phyloP scores from a whole-genome alignment of 306 rosid genomes.

The Mimosa pudica region DNA sequence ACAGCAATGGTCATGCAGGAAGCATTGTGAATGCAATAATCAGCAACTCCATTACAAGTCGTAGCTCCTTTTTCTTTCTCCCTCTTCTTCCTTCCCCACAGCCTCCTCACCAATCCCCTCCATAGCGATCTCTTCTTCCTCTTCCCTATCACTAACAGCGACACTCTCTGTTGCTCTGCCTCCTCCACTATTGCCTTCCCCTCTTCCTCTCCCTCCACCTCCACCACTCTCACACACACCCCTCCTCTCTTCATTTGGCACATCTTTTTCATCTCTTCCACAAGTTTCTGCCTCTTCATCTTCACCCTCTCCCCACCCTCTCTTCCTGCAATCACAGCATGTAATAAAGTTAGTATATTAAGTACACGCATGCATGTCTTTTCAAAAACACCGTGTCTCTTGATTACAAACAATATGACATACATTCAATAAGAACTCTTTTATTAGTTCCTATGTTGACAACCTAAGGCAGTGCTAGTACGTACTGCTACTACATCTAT shows the following conservation, averaged over 20 bases:
- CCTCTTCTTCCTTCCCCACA: conserved; percentile 35
- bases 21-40: conserved; percentile 78
- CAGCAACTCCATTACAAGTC: conserved; percentile 43
- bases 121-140: conserved; percentile 54
- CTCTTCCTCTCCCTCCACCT: conserved; percentile 67
- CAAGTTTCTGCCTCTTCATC: conserved; percentile 53
- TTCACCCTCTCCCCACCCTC: conserved; percentile 41
- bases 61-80: neutral
- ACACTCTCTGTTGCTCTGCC: conserved; percentile 66
- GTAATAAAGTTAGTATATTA: neutral
- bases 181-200: conserved; percentile 71
- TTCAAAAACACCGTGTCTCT: too few species aligned
- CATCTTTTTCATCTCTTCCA: conserved; percentile 57
- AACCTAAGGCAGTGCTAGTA: too few species aligned
- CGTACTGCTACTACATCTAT: too few species aligned
- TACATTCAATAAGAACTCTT: too few species aligned
- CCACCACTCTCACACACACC: conserved; percentile 54
- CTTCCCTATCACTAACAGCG: conserved; percentile 77
- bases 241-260: conserved; percentile 64
- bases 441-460: too few species aligned
- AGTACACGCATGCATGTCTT: too few species aligned
- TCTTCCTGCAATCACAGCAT: conserved; percentile 26
- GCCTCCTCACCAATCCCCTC: conserved; percentile 49
- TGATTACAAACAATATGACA: too few species aligned
- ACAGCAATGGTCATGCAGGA: conserved; percentile 86